A percentile compares a stretch with the other conserved stretches of the same genome.
phyloP scores from a whole-genome alignment of 768 basidiomycete species.

The Russula foetens region DNA sequence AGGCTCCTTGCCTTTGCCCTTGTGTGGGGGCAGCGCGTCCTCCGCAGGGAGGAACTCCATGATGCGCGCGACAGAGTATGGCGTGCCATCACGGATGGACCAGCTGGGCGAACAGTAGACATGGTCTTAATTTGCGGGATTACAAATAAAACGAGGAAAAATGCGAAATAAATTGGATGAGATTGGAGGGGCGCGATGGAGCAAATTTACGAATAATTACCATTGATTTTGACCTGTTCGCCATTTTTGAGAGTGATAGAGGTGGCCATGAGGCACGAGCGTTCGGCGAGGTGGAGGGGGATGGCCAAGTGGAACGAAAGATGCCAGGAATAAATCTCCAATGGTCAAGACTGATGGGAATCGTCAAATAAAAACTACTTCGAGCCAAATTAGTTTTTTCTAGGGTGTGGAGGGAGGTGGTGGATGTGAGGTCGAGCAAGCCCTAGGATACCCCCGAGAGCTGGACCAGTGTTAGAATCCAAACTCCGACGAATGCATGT shows the following conservation, averaged over 20 bases:
- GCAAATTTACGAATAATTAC: constrained; percentile 37
- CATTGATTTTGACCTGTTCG: constrained; percentile 79
- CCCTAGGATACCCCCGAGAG: constrained; percentile 7
- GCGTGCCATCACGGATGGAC: constrained; percentile 87
- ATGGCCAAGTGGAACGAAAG: constrained; percentile 8
- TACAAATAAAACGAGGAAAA: neutral
- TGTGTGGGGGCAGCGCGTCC: constrained; percentile 40
- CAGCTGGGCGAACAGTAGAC: constrained; percentile 95
- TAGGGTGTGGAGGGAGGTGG: constrained; percentile 2
- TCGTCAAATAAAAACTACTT: neutral
- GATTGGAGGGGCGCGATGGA: constrained; percentile 20
- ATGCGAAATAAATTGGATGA: constrained; percentile 23
- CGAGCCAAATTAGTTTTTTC: constrained; percentile 1
- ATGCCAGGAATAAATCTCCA: constrained; percentile 4
- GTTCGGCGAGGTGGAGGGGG: constrained; percentile 22
- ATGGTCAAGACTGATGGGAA: neutral
- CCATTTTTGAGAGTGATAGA: constrained; percentile 63
- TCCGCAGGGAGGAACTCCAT: constrained; percentile 92
- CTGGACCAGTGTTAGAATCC: constrained; percentile 16
- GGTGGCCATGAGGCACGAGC: constrained; percentile 37
- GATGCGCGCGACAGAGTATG: constrained; percentile 92
- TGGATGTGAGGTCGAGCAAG: constrained; percentile 10
- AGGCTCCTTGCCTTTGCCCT: constrained; percentile 56
- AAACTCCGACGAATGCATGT: constrained; percentile 20
- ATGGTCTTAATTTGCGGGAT: constrained; percentile 55